phyloP scores from a whole-genome alignment of 1,139 yeast species.

The Blastobotrys apis region DNA sequence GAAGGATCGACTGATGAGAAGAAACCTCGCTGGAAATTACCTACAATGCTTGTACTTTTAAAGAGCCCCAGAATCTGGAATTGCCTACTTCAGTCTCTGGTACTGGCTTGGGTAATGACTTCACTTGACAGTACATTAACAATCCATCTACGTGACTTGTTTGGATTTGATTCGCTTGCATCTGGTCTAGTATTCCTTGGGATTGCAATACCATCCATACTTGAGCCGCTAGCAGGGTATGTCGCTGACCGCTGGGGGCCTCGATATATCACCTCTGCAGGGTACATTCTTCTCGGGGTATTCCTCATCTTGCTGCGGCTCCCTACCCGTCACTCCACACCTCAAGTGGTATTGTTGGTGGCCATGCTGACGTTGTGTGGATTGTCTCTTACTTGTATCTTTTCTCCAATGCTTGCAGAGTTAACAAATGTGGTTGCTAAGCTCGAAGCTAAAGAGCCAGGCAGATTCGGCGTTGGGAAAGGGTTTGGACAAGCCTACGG shows the following conservation, averaged over 20 bases:
- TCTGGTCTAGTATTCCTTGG: slow-evolving; percentile 35
- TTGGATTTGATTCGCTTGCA: slow-evolving; percentile 32
- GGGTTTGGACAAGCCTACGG: slow-evolving; percentile 39
- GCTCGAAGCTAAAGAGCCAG: slow-evolving; percentile 31
- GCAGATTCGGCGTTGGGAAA: slow-evolving; percentile 33
- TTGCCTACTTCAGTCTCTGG: slow-evolving; percentile 28
- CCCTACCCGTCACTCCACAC: slow-evolving; percentile 27
- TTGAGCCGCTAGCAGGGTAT: slow-evolving; percentile 35
- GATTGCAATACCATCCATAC: slow-evolving; percentile 32
- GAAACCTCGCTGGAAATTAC: background rate
- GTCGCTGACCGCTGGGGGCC: slow-evolving; percentile 34
- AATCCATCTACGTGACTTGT: slow-evolving; percentile 31
- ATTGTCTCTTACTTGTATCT: slow-evolving; percentile 23
- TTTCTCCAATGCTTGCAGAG: slow-evolving; percentile 34
- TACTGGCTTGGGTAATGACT: slow-evolving; percentile 33
- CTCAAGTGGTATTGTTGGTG: slow-evolving; percentile 31
- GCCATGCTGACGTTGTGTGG: slow-evolving; percentile 33
- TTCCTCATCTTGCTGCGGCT: slow-evolving; percentile 31
- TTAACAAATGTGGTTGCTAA: slow-evolving; percentile 28
- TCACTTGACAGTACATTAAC: slow-evolving; percentile 36
- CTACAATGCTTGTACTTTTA: slow-evolving; percentile 15
- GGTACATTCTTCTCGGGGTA: slow-evolving; percentile 28
- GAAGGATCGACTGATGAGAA: background rate
- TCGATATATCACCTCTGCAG: slow-evolving; percentile 27
- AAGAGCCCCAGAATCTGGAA: slow-evolving; percentile 26